Conservation (phyloP, 106 monocot genomes). For the Acorus gramineus region DNA sequence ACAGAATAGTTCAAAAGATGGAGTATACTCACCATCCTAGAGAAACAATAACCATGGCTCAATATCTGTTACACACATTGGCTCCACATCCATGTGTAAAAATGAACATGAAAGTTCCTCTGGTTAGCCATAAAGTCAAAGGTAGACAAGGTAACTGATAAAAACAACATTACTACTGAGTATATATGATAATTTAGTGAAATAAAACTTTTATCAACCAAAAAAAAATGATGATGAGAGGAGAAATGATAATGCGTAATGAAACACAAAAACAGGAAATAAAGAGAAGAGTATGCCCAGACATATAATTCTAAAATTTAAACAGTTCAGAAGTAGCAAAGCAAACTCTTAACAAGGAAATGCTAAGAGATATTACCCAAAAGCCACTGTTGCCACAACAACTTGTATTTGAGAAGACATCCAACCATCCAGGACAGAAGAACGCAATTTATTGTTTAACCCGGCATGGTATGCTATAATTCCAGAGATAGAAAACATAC, state of each 20-base stretch:
- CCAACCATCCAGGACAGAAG: slow-evolving; percentile 73
- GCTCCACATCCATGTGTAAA: too few relatives aligned
- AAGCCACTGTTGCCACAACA: slow-evolving; percentile 94
- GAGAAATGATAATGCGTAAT: neutral
- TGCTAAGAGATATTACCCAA: slow-evolving; percentile 41
- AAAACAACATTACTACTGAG: neutral
- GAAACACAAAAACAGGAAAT: neutral
- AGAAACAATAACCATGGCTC: slow-evolving; percentile 11
- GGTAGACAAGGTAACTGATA: neutral
- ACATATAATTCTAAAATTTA: too few relatives aligned
- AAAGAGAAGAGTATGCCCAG: neutral
- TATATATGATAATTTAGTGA: too few relatives aligned
- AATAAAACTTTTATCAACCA: neutral
- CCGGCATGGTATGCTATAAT: slow-evolving; percentile 89
- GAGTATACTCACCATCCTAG: slow-evolving; percentile 61
- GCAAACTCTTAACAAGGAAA: too few relatives aligned
- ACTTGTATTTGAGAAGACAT: slow-evolving; percentile 82
- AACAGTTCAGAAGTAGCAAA: too few relatives aligned
- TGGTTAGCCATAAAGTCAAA: too few relatives aligned
- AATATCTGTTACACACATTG: slow-evolving; percentile 7
- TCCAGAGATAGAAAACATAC: neutral
- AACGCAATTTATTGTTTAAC: slow-evolving; percentile 65
- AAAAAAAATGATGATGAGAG: neutral
- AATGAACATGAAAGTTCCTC: too few relatives aligned
- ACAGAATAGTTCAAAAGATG: neutral